A percentile compares a stretch with the other conserved stretches of the same genome.
These are phyloP conservation scores for Huntiella bhutanensis DNA, from an alignment of 2,329 filamentous ascomycete species.

Conservation along the genomic window DNA sequence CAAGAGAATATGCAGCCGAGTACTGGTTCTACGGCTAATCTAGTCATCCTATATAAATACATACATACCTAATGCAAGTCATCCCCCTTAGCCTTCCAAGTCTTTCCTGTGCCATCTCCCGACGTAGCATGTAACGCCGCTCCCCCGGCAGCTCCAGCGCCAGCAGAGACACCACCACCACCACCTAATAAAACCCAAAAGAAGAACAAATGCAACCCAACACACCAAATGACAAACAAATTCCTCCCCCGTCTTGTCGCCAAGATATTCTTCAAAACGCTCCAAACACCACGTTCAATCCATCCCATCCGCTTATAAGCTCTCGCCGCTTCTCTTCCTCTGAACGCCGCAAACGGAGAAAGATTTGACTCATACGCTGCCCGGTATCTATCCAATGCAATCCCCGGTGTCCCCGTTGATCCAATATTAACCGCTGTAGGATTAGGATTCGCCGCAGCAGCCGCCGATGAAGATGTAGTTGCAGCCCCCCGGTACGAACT, in stretches of 20 bases:
- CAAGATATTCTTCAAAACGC: constrained; percentile 75
- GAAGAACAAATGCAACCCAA: constrained; percentile 72
- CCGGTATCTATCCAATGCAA: constrained; percentile 66
- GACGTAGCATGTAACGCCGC: constrained; percentile 31
- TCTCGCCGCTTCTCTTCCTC: constrained; percentile 76
- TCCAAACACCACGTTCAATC: constrained; percentile 77
- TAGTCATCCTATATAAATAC: neutral
- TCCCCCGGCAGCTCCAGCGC: constrained; percentile 34
- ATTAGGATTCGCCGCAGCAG: constrained; percentile 54
- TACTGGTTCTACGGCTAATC: constrained; percentile 26
- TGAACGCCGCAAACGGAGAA: constrained; percentile 87
- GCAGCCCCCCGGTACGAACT: constrained; percentile 51
- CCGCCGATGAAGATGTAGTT: constrained; percentile 39
- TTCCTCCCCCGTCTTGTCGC: constrained; percentile 82
- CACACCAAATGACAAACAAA: constrained; percentile 79
- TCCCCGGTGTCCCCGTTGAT: constrained; percentile 37
- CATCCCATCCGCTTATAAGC: constrained; percentile 87
- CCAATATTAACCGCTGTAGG: constrained; percentile 48
- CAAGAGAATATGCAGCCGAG: constrained; percentile 65
- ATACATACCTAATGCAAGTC: constrained; percentile 6
- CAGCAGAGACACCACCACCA: constrained; percentile 22
- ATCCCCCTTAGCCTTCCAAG: constrained; percentile 6
- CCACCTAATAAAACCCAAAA: constrained; percentile 62
- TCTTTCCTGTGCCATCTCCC: neutral
- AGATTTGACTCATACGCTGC: constrained; percentile 90